phyloP scores from a whole-genome alignment of 106 monocot genomes.

The Dendrobium chrysotoxum region DNA sequence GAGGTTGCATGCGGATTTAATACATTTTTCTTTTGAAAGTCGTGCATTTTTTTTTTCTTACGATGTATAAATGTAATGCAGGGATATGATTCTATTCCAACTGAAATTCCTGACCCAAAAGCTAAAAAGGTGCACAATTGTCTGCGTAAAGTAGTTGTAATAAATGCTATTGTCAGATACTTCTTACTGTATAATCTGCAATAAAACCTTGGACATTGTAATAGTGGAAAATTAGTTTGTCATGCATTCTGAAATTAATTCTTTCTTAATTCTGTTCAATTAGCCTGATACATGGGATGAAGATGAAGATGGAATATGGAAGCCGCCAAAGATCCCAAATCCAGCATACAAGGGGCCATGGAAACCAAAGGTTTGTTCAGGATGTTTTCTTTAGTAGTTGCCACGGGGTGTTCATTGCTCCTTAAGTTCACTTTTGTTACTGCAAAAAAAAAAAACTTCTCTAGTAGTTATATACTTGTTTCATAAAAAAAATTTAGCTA shows the following conservation, averaged over 20 bases:
- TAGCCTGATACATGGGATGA: constrained; percentile 97
- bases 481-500: not conserved
- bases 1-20: constrained; percentile 41
- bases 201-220: not conserved
- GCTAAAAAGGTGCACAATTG: constrained; percentile 57
- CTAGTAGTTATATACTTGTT: not conserved
- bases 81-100: constrained; percentile 92
- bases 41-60: constrained; percentile 11
- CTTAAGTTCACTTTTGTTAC: no score
- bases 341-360: constrained; percentile 95
- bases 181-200: not conserved
- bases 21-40: not conserved
- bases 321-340: constrained; percentile 73
- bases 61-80: constrained; percentile 22
- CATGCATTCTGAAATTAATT: not conserved
- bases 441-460: no score
- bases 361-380: constrained; percentile 74
- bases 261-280: not conserved
- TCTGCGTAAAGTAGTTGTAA: not conserved
- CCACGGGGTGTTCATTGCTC: no score
- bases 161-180: not conserved
- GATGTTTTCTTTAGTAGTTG: not conserved
- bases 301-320: constrained; percentile 96
- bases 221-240: not conserved
- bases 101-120: constrained; percentile 88